Evolutionary conservation across 495 filamentous ascomycete species (phyloP).

Genomic region (Antarctomyces pellizariae): DNA sequence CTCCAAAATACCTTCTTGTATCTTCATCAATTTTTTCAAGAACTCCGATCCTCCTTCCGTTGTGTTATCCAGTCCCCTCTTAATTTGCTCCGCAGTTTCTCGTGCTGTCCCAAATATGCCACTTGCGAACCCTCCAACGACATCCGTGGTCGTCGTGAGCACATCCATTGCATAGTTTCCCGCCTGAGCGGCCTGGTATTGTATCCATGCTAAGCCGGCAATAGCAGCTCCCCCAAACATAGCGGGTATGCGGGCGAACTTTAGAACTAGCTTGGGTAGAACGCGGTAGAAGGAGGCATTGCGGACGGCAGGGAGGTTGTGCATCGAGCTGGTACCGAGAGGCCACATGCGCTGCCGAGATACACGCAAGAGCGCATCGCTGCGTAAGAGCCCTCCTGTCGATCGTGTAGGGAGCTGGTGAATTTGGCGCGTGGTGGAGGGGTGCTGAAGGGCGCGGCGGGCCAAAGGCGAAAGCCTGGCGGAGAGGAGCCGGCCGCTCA

Average conservation of each 20-base stretch:
- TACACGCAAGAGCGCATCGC: slow-evolving; percentile 34
- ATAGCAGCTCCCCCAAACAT: slow-evolving; percentile 77
- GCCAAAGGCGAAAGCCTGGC: slow-evolving; percentile 42
- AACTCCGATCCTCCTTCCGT: slow-evolving; percentile 69
- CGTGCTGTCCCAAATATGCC: slow-evolving; percentile 43
- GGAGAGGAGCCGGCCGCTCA: slow-evolving; percentile 69
- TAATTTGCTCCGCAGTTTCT: slow-evolving; percentile 54
- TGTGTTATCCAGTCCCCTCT: slow-evolving; percentile 59
- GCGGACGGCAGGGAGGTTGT: slow-evolving; percentile 67
- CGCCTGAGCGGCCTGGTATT: slow-evolving; percentile 88
- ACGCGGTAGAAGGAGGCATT: slow-evolving; percentile 68
- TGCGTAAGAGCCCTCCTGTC: slow-evolving; percentile 45
- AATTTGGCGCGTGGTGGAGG: slow-evolving; percentile 39
- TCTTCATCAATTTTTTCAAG: slow-evolving; percentile 50
- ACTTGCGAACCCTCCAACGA: slow-evolving; percentile 38
- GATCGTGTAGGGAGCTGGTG: slow-evolving; percentile 31
- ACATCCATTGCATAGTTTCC: slow-evolving; percentile 71
- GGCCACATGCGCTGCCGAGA: slow-evolving; percentile 45
- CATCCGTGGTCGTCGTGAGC: slow-evolving; percentile 45
- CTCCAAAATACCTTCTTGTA: slow-evolving; percentile 28
- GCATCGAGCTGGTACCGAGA: slow-evolving; percentile 46
- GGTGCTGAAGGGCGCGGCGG: slow-evolving; percentile 23
- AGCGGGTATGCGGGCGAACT: slow-evolving; percentile 68
- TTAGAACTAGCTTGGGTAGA: slow-evolving; percentile 72
- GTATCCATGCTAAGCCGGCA: slow-evolving; percentile 70